A percentile compares a stretch with the other conserved stretches of the same genome.
These are phyloP conservation scores for Debaryomyces nepalensis DNA, from an alignment of 1,139 yeast species.

Conservation along the genomic window DNA sequence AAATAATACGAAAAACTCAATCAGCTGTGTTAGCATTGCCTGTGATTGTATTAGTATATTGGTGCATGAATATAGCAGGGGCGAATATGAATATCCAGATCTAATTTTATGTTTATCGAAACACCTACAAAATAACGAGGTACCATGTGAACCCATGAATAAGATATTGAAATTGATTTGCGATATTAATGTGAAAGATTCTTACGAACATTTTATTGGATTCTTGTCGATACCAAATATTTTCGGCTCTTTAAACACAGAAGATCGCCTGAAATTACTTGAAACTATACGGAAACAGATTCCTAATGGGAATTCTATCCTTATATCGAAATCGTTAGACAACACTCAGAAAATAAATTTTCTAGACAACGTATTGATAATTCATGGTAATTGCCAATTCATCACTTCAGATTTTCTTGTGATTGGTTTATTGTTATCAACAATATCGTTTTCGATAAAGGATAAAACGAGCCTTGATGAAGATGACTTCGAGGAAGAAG, in stretches of 20 bases:
- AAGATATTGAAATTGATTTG: constrained; percentile 21
- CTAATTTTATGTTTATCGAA: constrained; percentile 1
- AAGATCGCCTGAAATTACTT: constrained; percentile 5
- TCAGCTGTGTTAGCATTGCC: neutral
- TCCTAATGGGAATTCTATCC: neutral
- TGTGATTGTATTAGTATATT: constrained; percentile 1
- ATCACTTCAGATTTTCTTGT: constrained; percentile 24
- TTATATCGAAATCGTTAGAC: constrained; percentile 8
- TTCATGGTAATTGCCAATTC: constrained; percentile 26
- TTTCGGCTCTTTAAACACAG: constrained; percentile 5
- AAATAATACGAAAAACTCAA: neutral
- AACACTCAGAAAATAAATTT: constrained; percentile 19
- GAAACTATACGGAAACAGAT: constrained; percentile 10
- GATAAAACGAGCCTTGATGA: constrained; percentile 22
- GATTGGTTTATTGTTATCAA: constrained; percentile 29
- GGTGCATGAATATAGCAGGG: neutral
- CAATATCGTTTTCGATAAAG: constrained; percentile 24
- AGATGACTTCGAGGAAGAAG: constrained; percentile 16
- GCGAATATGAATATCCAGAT: neutral
- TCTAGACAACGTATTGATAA: constrained; percentile 25
- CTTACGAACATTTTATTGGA: constrained; percentile 22
- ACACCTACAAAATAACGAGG: neutral
- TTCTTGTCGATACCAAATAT: constrained; percentile 23
- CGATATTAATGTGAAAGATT: constrained; percentile 25
- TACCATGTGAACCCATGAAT: neutral